Base-by-base conservation (phyloP, 2,329 filamentous ascomycete species). In the Paecilomyces dactylethromorphus region DNA sequence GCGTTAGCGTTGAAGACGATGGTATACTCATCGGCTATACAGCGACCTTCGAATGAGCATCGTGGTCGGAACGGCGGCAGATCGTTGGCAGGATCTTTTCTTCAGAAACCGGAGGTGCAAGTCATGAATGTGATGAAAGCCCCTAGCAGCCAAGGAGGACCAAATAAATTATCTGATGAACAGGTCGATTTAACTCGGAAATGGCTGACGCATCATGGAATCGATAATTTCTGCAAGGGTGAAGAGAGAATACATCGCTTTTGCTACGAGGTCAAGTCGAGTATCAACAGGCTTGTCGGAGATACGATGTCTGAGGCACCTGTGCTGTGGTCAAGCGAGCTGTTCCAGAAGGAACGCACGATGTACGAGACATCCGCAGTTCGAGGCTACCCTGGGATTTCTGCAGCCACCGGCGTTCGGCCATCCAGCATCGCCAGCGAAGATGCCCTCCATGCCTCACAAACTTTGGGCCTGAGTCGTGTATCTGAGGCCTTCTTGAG, bases 181-280 rank as follows among this genome's bases (percentile, higher is more conserved):
- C 94, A 97, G 72, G 88, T 92, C 0, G 91, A 95, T 56, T 87
- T 92, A 64, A 96, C 92, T 0, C 79, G 84, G 21, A 85, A 86
- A 58, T 99, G 93, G 91, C 80, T 97, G 56, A 86, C 89, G 54
- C 86, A 89, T 64, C 88, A 87, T 63, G 86, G 87, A 13, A 88
- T 97, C 32, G 91, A 95, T 71, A 96, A 96, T 69, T 93, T 97
- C 65, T 99, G 94, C 75, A 88, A 87, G 65, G 94, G 93, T 5
- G 94, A 99, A 71, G 94, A 99, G 75, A 82, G 94, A 55, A 93
- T 99, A 35, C 94, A 97, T 71, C 87, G 92, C 11, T 94, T 99
- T 73, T 94, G 89, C 69, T 89, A 92, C 64, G 94, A 97, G 71
- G 84, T 97, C 29, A 89, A 93, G 66, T 89, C 86, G 62, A 96